Base-by-base conservation (phyloP, 371 early-diverging fungal genomes). In the Mucor sp. region DNA sequence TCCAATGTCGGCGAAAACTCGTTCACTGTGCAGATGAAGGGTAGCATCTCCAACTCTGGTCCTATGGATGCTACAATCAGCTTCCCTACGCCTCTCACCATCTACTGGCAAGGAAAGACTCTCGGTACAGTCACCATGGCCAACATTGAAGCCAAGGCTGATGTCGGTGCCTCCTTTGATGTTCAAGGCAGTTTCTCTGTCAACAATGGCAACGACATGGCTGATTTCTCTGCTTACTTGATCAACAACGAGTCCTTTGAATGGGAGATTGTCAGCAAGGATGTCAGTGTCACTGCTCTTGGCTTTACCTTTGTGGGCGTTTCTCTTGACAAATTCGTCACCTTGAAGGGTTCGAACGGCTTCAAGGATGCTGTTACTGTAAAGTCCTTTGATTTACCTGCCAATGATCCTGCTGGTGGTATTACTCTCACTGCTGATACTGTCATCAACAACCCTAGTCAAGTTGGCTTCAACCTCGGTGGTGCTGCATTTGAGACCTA, bases 321-420 rank as follows among this genome's bases (percentile, higher is more conserved):
- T 27, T 59, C 68, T 50, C 80, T 88, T 81, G 68, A 76, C 65
- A 85, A 85, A 75, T 76, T 59, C 33, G 84, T 86, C 8, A 80
- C 83, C 8, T 70, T 88, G 11, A 64, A 75, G 41, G 88, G 88
- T 32, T 76, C 83, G 68, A 76, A 83, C 62, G 82, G 80, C 30
- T 77, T 82, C 76, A 82, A 76, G 70, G 78, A 84, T 65, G 75
- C 73, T 14, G 87, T 88, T 39, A 80, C 71, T 17, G 82, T 88
- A 59, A 71, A 77, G 55, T 74, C 77, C 2, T 86, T 87, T 75
- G 74, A 87, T 65, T 70, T 89, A 35, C 89, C 89, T 57, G 68
- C 82, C n/a, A 82, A 87, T 59, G 86, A 86, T 60, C 82, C 87
- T 56, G 67, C 63, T 27, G 83, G 84, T 60, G 87, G 87, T 78